These are phyloP conservation scores for Stemphylium lycopersici DNA, from an alignment of 2,329 filamentous ascomycete species.

Conservation along the genomic window DNA sequence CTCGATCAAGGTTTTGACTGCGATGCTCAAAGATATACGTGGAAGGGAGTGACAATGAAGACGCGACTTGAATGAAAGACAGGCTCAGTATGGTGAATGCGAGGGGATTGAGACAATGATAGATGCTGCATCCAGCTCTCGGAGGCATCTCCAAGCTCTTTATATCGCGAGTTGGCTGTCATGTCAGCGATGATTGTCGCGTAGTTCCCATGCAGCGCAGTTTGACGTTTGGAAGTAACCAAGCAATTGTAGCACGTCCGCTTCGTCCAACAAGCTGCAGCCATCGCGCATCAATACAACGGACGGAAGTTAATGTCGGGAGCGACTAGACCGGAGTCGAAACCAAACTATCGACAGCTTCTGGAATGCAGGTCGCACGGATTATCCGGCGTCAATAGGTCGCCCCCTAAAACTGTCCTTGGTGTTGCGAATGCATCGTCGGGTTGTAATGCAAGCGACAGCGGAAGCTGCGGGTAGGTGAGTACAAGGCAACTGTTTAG, in stretches of 20 bases:
- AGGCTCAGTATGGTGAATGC: no score
- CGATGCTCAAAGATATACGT: no score
- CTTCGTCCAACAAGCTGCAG: conserved; percentile 1
- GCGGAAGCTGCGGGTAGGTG: conserved; percentile 11
- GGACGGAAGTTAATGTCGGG: background rate
- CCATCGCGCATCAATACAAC: background rate
- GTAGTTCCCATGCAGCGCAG: conserved; percentile 3
- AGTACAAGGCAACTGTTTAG: conserved; percentile 12
- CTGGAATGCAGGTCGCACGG: background rate
- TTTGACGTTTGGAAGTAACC: conserved; percentile 22
- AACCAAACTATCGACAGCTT: background rate
- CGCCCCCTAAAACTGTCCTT: background rate
- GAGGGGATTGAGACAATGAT: no score
- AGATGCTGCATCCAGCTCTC: no score
- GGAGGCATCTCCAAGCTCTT: background rate
- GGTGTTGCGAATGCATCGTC: background rate
- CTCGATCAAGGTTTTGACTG: no score
- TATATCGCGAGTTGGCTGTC: background rate
- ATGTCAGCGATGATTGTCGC: background rate
- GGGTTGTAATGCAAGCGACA: conserved; percentile 4
- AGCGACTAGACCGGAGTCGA: background rate
- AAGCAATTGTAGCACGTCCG: conserved; percentile 16
- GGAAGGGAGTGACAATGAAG: no score
- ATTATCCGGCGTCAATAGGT: background rate
- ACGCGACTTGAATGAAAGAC: no score